phyloP scores from a whole-genome alignment of 2,329 filamentous ascomycete species.

The Colletotrichum acutatum region DNA sequence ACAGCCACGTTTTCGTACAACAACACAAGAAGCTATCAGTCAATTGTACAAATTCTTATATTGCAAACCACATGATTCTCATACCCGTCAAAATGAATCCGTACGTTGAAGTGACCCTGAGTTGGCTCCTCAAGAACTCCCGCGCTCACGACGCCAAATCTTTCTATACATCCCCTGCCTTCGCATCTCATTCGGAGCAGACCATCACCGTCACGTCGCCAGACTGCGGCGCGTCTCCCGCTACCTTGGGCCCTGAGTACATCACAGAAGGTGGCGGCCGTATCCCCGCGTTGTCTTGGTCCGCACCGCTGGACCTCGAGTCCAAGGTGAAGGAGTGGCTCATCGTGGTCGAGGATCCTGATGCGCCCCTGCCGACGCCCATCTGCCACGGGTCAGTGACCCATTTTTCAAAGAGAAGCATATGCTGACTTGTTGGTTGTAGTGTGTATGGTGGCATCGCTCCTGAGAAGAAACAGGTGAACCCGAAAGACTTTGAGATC shows the following conservation, averaged over 20 bases:
- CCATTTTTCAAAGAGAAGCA: too few species aligned
- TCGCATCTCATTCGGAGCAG: constrained; percentile 45
- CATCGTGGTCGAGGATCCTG: constrained; percentile 58
- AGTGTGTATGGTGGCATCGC: constrained; percentile 54
- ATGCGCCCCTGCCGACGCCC: constrained; percentile 56
- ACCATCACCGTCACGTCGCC: constrained; percentile 52
- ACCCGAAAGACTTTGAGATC: constrained; percentile 50
- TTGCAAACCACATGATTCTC: neutral
- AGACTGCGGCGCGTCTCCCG: constrained; percentile 51
- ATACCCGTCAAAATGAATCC: constrained; percentile 36
- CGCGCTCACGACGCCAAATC: constrained; percentile 51
- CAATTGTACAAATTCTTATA: too few species aligned
- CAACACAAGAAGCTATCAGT: neutral
- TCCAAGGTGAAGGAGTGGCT: constrained; percentile 55
- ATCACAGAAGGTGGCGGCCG: constrained; percentile 50
- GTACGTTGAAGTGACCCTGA: constrained; percentile 48
- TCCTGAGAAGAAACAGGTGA: constrained; percentile 45
- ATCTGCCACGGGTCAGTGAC: constrained; percentile 55
- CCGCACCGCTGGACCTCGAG: constrained; percentile 42
- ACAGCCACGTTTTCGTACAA: neutral
- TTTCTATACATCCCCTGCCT: constrained; percentile 50
- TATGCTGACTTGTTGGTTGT: neutral
- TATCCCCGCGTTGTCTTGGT: constrained; percentile 55
- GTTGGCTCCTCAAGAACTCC: constrained; percentile 52
- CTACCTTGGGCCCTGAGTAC: constrained; percentile 49